Percentiles rank a stretch among this genome's conserved stretches.
Evolutionary conservation across 75 land plant genomes (phyloP).

Genomic region (Pinus albicaulis): DNA sequence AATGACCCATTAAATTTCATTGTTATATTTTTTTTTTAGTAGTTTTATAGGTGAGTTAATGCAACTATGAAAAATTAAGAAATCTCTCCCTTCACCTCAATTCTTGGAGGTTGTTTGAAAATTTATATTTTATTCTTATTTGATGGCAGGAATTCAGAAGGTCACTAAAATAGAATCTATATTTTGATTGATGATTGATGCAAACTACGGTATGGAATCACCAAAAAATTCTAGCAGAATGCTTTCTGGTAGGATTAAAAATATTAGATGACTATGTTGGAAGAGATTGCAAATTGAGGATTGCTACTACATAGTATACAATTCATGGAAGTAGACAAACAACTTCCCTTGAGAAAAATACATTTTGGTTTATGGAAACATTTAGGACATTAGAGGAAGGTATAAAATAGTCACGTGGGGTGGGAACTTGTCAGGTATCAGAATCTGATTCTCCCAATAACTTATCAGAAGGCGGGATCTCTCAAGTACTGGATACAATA

Average conservation of each 20-base stretch:
- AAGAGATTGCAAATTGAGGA: neutral
- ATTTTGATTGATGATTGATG: neutral
- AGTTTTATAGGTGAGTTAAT: neutral
- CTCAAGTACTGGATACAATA: neutral
- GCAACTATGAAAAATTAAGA: neutral
- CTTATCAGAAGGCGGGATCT: neutral
- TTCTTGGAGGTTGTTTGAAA: neutral
- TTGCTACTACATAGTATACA: neutral
- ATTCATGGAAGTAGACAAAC: neutral
- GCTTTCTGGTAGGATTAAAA: neutral
- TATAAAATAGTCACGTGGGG: neutral
- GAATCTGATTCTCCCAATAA: neutral
- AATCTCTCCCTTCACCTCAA: neutral
- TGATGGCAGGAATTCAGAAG: neutral
- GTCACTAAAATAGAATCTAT: neutral
- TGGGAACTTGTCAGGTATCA: neutral
- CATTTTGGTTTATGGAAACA: neutral
- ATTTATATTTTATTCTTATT: neutral
- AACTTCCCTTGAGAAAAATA: neutral
- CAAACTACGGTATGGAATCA: neutral
- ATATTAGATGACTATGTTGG: constrained; percentile 1
- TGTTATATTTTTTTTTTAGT: neutral
- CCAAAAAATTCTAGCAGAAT: neutral
- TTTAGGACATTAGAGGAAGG: neutral
- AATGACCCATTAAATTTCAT: neutral